These are phyloP conservation scores for Pinus taeda DNA, from an alignment of 75 land plant genomes.

Conservation along the genomic window DNA sequence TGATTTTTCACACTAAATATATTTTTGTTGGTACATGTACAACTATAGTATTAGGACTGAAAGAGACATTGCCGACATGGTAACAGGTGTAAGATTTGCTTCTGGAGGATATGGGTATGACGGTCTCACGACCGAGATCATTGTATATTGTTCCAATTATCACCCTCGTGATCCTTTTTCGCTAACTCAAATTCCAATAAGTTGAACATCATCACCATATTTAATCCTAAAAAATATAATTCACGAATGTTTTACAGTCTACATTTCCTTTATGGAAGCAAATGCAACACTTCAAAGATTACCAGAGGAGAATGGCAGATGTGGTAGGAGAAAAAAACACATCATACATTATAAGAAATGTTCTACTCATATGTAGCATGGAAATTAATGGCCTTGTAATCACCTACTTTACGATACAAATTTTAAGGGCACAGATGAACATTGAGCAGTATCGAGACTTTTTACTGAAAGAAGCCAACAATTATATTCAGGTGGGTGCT, in stretches of 20 bases:
- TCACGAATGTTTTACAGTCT: slow-evolving; percentile 21
- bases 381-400: slow-evolving; percentile 66
- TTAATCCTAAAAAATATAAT: no score
- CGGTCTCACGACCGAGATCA: slow-evolving; percentile 25
- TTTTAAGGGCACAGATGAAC: slow-evolving; percentile 10
- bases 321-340: slow-evolving; percentile 40
- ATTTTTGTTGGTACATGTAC: not conserved
- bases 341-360: slow-evolving; percentile 22
- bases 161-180: not conserved
- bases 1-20: not conserved
- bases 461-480: slow-evolving; percentile 22
- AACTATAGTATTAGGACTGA: slow-evolving; percentile 11
- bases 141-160: slow-evolving; percentile 22
- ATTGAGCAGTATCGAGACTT: slow-evolving; percentile 35
- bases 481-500: slow-evolving; percentile 8
- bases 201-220: not conserved
- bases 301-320: slow-evolving; percentile 24
- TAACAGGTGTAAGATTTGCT: slow-evolving; percentile 58
- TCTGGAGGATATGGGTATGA: slow-evolving; percentile 57
- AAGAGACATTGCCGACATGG: slow-evolving; percentile 41
- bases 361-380: slow-evolving; percentile 48
- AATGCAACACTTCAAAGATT: slow-evolving; percentile 55
- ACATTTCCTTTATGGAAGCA: slow-evolving; percentile 53
- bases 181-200: not conserved
- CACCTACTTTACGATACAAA: slow-evolving; percentile 14